Evolutionary conservation across 176 grass and related monocot species (phyloP).

Genomic region (Poa pratensis): DNA sequence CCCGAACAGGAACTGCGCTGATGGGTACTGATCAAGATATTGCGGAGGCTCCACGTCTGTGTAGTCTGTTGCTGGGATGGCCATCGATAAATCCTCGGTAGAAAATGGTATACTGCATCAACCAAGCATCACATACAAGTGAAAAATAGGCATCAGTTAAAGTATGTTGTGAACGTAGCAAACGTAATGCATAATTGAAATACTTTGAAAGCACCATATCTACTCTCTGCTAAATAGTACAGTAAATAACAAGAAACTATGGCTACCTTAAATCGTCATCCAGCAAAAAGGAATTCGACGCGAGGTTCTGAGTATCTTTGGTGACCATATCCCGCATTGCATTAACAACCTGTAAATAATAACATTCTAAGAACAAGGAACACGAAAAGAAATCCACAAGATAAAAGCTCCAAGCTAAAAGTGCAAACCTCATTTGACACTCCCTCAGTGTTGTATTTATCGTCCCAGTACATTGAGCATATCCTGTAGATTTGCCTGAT

Average conservation of each 20-base stretch:
- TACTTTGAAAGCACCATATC: neutral
- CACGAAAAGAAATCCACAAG: constrained; percentile 22
- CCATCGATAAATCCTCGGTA: constrained; percentile 93
- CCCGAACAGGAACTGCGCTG: constrained; percentile 61
- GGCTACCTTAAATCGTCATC: constrained; percentile 90
- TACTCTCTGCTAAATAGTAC: neutral
- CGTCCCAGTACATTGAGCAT: constrained; percentile 99
- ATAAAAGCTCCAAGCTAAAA: constrained; percentile 7
- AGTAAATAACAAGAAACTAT: neutral
- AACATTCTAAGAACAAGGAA: constrained; percentile 24
- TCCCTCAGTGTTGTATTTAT: constrained; percentile 83
- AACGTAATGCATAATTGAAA: neutral
- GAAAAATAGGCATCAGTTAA: constrained; percentile 14
- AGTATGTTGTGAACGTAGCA: neutral
- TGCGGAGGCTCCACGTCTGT: constrained; percentile 69
- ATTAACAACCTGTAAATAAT: constrained; percentile 65
- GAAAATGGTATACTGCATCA: constrained; percentile 90
- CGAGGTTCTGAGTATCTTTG: constrained; percentile 82
- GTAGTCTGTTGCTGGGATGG: constrained; percentile 77
- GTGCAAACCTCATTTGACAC: constrained; percentile 72
- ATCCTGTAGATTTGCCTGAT: constrained; percentile 95
- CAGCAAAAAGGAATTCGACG: constrained; percentile 94
- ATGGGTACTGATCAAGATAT: constrained; percentile 59
- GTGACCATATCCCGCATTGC: constrained; percentile 92
- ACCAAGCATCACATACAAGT: constrained; percentile 40